Conservation (phyloP, 75 land plant genomes). For the Chamaecyparis obtusa region DNA sequence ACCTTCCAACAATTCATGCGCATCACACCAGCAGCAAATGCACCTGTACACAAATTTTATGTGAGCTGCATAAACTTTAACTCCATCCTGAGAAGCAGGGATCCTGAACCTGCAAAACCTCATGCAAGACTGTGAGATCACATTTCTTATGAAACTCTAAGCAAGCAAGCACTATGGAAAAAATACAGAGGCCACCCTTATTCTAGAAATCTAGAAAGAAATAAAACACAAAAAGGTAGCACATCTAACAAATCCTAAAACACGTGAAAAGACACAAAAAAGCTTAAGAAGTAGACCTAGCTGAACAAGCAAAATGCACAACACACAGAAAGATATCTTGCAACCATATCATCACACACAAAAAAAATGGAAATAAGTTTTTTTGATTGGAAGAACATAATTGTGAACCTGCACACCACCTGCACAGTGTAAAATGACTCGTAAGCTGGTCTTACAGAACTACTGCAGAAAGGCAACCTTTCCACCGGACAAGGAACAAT, state of each 20-base stretch:
- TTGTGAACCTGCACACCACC: conserved; percentile 66
- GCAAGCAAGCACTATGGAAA: background rate
- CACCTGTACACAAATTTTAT: conserved; percentile 52
- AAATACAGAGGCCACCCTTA: background rate
- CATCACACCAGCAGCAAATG: background rate
- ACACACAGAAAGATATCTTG: background rate
- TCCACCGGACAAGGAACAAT: conserved; percentile 3
- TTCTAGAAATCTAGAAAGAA: background rate
- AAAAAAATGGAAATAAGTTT: conserved; percentile 7
- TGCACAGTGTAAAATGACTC: conserved; percentile 60
- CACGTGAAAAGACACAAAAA: background rate
- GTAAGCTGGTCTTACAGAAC: conserved; percentile 38
- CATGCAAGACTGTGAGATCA: conserved; percentile 18
- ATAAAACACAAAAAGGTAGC: too few species aligned
- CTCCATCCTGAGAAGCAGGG: conserved; percentile 35
- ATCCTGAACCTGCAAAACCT: conserved; percentile 69
- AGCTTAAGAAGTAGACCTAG: background rate
- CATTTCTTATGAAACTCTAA: conserved; percentile 1
- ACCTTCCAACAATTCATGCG: background rate
- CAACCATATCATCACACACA: background rate
- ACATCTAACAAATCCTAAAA: too few species aligned
- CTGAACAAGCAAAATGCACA: background rate
- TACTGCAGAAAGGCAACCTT: background rate
- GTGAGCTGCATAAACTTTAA: conserved; percentile 30
- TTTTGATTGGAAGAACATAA: conserved; percentile 23